A percentile compares a stretch with the other conserved stretches of the same genome.
These are phyloP conservation scores for Aspergillus sclerotioniger DNA, from an alignment of 495 filamentous ascomycete species.

Conservation along the genomic window DNA sequence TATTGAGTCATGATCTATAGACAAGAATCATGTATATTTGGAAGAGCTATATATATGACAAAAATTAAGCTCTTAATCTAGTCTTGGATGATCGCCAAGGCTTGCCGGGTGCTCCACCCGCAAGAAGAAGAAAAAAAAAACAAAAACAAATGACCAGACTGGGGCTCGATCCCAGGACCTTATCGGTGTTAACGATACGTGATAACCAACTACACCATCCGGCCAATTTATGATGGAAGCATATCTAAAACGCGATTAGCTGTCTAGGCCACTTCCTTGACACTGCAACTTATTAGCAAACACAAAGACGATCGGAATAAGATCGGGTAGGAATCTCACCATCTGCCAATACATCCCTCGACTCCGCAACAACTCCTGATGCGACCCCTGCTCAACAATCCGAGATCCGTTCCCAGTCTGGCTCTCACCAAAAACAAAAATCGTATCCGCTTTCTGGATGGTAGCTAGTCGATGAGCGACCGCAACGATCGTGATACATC, in stretches of 20 bases:
- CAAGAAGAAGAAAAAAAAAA: no score
- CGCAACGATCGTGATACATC: slow-evolving; percentile 59
- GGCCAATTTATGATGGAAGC: neutral
- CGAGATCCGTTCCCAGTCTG: slow-evolving; percentile 16
- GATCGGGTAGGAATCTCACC: no score
- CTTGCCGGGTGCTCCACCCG: no score
- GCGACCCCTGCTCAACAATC: slow-evolving; percentile 26
- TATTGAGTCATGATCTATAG: no score
- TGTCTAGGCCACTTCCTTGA: slow-evolving; percentile 4
- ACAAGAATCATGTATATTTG: no score
- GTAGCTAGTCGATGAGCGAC: slow-evolving; percentile 70
- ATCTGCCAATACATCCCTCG: slow-evolving; percentile 37
- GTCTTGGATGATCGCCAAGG: no score
- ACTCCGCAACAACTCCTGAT: slow-evolving; percentile 26
- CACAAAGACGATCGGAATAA: slow-evolving; percentile 8
- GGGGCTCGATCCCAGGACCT: slow-evolving; percentile 6
- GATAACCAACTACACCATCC: slow-evolving; percentile 6
- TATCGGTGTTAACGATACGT: slow-evolving; percentile 6
- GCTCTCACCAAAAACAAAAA: slow-evolving; percentile 60
- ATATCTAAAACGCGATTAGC: neutral
- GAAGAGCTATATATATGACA: no score
- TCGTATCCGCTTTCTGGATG: slow-evolving; percentile 66
- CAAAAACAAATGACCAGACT: slow-evolving; percentile 2
- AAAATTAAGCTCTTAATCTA: no score
- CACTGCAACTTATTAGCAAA: neutral